Conservation (phyloP, 345 rosid species). For the Populus tremula region DNA sequence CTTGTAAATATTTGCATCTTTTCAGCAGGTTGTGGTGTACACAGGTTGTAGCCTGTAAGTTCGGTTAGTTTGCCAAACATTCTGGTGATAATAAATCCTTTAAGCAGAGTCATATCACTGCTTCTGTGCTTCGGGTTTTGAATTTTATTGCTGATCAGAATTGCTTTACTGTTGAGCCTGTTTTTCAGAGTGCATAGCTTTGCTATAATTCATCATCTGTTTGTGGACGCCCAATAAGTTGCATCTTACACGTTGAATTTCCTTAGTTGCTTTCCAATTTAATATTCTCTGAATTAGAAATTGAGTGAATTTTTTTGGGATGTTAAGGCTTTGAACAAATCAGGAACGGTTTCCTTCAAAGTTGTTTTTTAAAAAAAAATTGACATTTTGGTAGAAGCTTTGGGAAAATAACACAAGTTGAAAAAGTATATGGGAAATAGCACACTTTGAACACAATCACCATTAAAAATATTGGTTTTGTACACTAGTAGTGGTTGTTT, state of each 20-base stretch:
- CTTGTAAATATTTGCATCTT: slow-evolving; percentile 39
- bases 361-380: background rate
- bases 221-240: background rate
- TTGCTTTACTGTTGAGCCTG: background rate
- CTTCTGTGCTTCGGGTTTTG: background rate
- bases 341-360: background rate
- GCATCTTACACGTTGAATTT: background rate
- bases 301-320: background rate
- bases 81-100: slow-evolving; percentile 39
- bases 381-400: no score
- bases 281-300: no score
- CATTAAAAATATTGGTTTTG: no score
- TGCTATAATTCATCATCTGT: background rate
- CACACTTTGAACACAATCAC: no score
- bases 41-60: slow-evolving; percentile 31
- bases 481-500: no score
- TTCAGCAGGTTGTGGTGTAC: slow-evolving; percentile 30
- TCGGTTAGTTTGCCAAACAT: slow-evolving; percentile 34
- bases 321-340: background rate
- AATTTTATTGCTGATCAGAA: background rate
- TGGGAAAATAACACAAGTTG: no score
- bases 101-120: slow-evolving; percentile 1
- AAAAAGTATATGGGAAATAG: no score
- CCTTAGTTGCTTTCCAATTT: background rate
- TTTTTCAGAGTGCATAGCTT: background rate